Conservation (phyloP, 176 grass and related monocot genomes). For the Cenchrus purpureus region DNA sequence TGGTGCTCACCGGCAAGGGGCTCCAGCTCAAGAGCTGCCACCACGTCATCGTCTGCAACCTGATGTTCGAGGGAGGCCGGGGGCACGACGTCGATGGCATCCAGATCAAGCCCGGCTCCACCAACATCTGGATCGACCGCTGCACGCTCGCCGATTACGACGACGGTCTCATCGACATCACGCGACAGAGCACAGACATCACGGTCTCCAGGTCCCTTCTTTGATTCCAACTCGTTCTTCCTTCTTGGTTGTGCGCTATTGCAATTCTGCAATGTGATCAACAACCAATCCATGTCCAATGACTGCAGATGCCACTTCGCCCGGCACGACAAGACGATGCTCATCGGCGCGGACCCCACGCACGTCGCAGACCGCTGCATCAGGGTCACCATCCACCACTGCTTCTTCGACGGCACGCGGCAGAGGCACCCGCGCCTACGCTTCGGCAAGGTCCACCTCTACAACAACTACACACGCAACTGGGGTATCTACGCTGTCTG, state of each 20-base stretch:
- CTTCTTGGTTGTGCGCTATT: no score
- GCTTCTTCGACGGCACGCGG: slow-evolving; percentile 84
- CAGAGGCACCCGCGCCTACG: slow-evolving; percentile 82
- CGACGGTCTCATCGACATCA: slow-evolving; percentile 87
- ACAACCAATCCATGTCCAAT: not conserved
- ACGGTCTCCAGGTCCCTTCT: slow-evolving; percentile 48
- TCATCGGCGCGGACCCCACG: slow-evolving; percentile 66
- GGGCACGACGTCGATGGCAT: slow-evolving; percentile 82
- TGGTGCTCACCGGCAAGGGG: slow-evolving; percentile 65
- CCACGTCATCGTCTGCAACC: slow-evolving; percentile 82
- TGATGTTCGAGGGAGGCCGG: slow-evolving; percentile 67
- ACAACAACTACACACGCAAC: slow-evolving; percentile 84
- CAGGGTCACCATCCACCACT: slow-evolving; percentile 79
- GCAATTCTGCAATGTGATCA: not conserved
- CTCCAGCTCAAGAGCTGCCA: slow-evolving; percentile 73
- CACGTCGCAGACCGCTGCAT: slow-evolving; percentile 75
- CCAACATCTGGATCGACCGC: slow-evolving; percentile 76
- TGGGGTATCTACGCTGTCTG: slow-evolving; percentile 83
- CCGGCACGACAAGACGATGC: slow-evolving; percentile 84
- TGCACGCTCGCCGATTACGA: slow-evolving; percentile 76
- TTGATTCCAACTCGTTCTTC: no score
- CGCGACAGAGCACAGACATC: slow-evolving; percentile 74
- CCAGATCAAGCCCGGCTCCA: slow-evolving; percentile 72
- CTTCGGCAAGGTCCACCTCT: slow-evolving; percentile 84
- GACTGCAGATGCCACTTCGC: slow-evolving; percentile 47